These are phyloP conservation scores for Hyaloscypha finlandica DNA, from an alignment of 495 filamentous ascomycete species.

Conservation along the genomic window DNA sequence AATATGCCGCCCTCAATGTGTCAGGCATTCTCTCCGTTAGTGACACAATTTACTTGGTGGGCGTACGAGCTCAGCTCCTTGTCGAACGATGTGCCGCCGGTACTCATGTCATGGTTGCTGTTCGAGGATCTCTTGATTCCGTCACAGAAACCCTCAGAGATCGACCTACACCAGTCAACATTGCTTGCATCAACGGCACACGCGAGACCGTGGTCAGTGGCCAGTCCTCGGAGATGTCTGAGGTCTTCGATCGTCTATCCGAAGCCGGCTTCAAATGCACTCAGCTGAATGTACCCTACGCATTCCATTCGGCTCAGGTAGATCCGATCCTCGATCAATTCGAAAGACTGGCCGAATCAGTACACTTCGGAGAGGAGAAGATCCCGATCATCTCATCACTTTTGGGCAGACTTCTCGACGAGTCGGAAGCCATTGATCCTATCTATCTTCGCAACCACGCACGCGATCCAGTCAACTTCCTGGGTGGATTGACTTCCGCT, in stretches of 20 bases:
- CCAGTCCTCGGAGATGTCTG: slow-evolving; percentile 49
- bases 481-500: slow-evolving; percentile 60
- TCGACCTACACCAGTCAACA: slow-evolving; percentile 36
- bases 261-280: slow-evolving; percentile 65
- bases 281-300: slow-evolving; percentile 71
- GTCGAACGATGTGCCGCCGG: slow-evolving; percentile 44
- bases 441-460: slow-evolving; percentile 67
- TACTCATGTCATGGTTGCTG: slow-evolving; percentile 72
- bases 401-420: slow-evolving; percentile 58
- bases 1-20: slow-evolving; percentile 83
- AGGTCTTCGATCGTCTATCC: slow-evolving; percentile 58
- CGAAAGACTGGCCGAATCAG: slow-evolving; percentile 54
- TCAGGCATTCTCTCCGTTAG: slow-evolving; percentile 77
- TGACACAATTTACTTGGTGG: slow-evolving; percentile 81
- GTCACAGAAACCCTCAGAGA: slow-evolving; percentile 44
- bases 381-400: slow-evolving; percentile 76
- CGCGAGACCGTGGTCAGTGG: slow-evolving; percentile 64
- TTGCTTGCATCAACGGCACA: slow-evolving; percentile 66
- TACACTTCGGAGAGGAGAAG: slow-evolving; percentile 59
- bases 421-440: slow-evolving; percentile 54
- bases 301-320: slow-evolving; percentile 81
- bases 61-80: slow-evolving; percentile 73
- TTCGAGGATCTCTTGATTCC: slow-evolving; percentile 45
- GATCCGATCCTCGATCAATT: slow-evolving; percentile 74
- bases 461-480: slow-evolving; percentile 74